Conservation (phyloP, 768 basidiomycete species). For the Boletus rubroflammeus region DNA sequence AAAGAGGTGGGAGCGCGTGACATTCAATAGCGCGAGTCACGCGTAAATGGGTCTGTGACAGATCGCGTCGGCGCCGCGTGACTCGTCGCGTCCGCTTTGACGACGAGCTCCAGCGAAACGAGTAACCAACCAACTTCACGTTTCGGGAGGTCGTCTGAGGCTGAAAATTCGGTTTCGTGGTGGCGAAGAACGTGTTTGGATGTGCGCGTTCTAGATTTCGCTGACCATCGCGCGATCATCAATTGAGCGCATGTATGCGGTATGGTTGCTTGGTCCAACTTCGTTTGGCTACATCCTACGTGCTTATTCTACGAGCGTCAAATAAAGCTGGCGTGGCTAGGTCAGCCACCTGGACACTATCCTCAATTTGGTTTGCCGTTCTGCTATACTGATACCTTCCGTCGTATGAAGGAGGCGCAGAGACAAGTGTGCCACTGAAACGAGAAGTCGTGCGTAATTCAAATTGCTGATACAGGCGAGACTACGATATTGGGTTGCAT, state of each 20-base stretch:
- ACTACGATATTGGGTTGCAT: neutral
- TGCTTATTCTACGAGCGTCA: neutral
- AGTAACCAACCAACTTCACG: neutral
- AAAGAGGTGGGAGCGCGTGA: conserved; percentile 10
- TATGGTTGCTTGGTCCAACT: neutral
- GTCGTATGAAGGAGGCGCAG: neutral
- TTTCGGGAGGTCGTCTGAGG: neutral
- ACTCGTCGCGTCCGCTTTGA: neutral
- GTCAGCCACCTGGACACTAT: neutral
- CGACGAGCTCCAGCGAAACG: neutral
- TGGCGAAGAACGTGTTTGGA: neutral
- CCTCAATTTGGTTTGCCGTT: neutral
- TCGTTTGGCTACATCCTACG: neutral
- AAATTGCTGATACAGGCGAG: neutral
- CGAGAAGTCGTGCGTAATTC: neutral
- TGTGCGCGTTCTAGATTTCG: neutral
- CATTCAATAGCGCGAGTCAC: conserved; percentile 18
- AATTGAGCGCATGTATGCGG: neutral
- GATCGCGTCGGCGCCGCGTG: conserved; percentile 19
- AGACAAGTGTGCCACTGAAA: neutral
- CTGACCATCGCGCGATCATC: neutral
- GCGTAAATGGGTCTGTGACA: conserved; percentile 30
- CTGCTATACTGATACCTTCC: neutral
- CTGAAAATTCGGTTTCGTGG: neutral
- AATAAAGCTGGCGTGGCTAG: neutral